phyloP scores from a whole-genome alignment of 805 yeast species.

The Candida insectorum region DNA sequence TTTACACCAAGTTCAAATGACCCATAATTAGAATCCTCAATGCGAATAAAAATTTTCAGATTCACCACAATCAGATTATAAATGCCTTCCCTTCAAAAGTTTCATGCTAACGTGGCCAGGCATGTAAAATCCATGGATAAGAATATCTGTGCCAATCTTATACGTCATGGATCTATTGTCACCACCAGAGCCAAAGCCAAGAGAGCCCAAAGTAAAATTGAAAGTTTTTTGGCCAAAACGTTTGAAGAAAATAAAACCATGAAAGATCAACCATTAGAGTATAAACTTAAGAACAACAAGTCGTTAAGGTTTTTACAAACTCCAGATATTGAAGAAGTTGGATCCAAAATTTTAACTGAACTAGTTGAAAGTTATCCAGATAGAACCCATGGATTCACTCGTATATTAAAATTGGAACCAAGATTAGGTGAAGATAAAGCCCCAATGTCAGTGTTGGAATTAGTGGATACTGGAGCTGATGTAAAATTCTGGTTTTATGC shows the following conservation, averaged over 20 bases:
- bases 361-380: conserved; percentile 59
- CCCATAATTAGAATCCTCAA: too few species aligned
- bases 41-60: conserved; percentile 7
- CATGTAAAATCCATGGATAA: conserved; percentile 44
- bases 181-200: conserved; percentile 44
- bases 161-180: conserved; percentile 42
- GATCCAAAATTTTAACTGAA: conserved; percentile 64
- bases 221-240: conserved; percentile 33
- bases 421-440: conserved; percentile 83
- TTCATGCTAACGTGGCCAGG: conserved; percentile 40
- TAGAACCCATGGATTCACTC: conserved; percentile 80
- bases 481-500: conserved; percentile 76
- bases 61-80: too few species aligned
- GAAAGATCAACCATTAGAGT: conserved; percentile 11
- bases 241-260: conserved; percentile 23
- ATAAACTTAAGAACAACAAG: conserved; percentile 14
- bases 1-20: too few species aligned
- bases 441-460: conserved; percentile 81
- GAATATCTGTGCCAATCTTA: conserved; percentile 40
- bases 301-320: conserved; percentile 45
- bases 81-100: conserved; percentile 43
- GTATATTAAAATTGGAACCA: conserved; percentile 80
- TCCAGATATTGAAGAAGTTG: conserved; percentile 35
- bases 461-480: conserved; percentile 67
- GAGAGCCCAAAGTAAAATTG: conserved; percentile 40